A percentile compares a stretch with the other conserved stretches of the same genome.
Evolutionary conservation across 2,329 filamentous ascomycete genomes (phyloP).

Genomic region (Dactylellina cionopaga): DNA sequence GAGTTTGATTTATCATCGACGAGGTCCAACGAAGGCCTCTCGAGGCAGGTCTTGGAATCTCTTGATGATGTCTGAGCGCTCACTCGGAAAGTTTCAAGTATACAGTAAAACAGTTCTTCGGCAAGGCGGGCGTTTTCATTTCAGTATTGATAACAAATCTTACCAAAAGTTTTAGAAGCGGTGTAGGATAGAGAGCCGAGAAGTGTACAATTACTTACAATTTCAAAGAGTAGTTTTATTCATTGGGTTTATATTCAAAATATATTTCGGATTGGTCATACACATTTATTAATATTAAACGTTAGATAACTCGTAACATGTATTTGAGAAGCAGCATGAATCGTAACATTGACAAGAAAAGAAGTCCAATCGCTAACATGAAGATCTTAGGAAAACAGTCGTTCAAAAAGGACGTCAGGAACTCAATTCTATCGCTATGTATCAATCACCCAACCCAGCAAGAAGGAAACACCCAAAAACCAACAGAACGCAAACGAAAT

Average conservation of each 20-base stretch:
- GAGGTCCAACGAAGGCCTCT: neutral
- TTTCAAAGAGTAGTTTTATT: neutral
- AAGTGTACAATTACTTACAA: constrained; percentile 17
- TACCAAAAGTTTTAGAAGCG: constrained; percentile 18
- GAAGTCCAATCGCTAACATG: neutral
- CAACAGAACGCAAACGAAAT: neutral
- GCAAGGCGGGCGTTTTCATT: constrained; percentile 21
- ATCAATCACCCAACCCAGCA: neutral
- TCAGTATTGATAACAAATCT: neutral
- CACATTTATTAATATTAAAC: neutral
- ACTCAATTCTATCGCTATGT: constrained; percentile 8
- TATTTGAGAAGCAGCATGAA: neutral
- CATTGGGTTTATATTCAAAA: neutral
- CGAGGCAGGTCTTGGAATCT: too few relatives aligned
- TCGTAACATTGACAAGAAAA: neutral
- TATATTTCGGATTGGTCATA: neutral
- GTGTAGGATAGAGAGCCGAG: constrained; percentile 25
- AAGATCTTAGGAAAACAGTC: neutral
- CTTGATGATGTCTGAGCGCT: neutral
- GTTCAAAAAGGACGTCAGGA: neutral
- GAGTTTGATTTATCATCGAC: constrained; percentile 46
- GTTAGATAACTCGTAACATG: neutral
- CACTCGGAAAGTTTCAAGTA: neutral
- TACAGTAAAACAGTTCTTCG: neutral
- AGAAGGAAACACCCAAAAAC: neutral